Percentiles rank a stretch among this genome's conserved stretches.
These are phyloP conservation scores for Paraconiothyrium brasiliense DNA, from an alignment of 2,329 filamentous ascomycete species.

Conservation along the genomic window DNA sequence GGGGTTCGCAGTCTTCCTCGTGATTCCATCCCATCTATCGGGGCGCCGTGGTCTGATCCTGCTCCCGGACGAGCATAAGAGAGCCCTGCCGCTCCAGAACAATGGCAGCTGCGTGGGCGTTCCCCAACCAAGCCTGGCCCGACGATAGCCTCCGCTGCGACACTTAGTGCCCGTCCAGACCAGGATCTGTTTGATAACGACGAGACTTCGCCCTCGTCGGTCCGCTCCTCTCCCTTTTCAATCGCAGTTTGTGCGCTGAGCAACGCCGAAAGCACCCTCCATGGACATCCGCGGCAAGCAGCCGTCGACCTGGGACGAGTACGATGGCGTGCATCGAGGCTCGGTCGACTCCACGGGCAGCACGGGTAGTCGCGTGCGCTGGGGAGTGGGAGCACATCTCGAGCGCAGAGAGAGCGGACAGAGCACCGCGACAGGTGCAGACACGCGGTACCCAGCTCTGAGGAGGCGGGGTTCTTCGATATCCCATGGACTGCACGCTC, in stretches of 20 bases:
- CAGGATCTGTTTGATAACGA: slow-evolving; percentile 23
- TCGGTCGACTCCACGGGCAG: slow-evolving; percentile 52
- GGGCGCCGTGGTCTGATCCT: slow-evolving; percentile 14
- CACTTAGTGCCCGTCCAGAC: slow-evolving; percentile 44
- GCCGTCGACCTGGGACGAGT: slow-evolving; percentile 58
- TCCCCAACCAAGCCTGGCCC: slow-evolving; percentile 31
- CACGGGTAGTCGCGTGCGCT: slow-evolving; percentile 46
- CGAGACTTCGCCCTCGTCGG: neutral
- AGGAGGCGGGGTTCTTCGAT: slow-evolving; percentile 57
- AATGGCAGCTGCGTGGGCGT: slow-evolving; percentile 16
- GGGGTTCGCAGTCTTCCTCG: slow-evolving; percentile 20
- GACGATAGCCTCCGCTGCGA: slow-evolving; percentile 39
- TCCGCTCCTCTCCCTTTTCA: slow-evolving; percentile 21
- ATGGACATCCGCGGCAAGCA: slow-evolving; percentile 53
- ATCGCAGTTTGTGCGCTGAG: slow-evolving; percentile 11
- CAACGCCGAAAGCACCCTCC: slow-evolving; percentile 15
- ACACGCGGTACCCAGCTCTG: slow-evolving; percentile 32
- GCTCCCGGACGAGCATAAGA: neutral
- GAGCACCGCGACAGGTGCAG: slow-evolving; percentile 29
- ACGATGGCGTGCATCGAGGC: slow-evolving; percentile 54
- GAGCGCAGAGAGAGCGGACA: slow-evolving; percentile 42
- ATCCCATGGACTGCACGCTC: slow-evolving; percentile 59
- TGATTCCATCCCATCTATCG: slow-evolving; percentile 21
- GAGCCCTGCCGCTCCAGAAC: neutral
- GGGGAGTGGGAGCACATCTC: slow-evolving; percentile 50